Evolutionary conservation across 2,329 filamentous ascomycete species (phyloP), one percentile per base, ranked within the genome.

Genomic region (Phialophora macrospora): DNA sequence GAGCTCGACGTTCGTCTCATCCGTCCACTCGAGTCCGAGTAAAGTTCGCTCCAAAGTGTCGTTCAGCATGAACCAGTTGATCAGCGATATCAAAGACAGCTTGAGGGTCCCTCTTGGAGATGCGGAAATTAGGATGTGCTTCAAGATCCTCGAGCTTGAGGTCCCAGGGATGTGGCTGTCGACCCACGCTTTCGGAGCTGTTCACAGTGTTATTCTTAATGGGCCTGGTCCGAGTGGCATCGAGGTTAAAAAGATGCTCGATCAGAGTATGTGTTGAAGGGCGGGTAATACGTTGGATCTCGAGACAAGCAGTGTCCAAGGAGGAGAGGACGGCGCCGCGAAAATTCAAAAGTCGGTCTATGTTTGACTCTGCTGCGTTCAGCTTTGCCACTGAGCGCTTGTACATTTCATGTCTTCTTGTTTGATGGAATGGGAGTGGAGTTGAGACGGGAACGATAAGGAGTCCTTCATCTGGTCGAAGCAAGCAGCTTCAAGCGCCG

Each of bases 21-120:
- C 63, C 11, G 59, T 69, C 7, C 65, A 71, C 65, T 64, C 61
- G 60, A 64, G 65, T 32, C 60, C 85, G 17, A 75, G 63, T 75
- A 51, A 81, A 81, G n/a, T 83, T 77, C 44, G 77, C 79, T 7
- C 80, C 82, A 81, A 17, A 82, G 86, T 72, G 84, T 90, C 68
- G 85, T 92, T 91, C 73, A 85, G 85, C 26, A 85, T 92, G 81
- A 79, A 83, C 30, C 82, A 82, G 12, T 79, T 92, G 61, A 78
- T 89, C 20, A 83, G 86, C 70, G 89, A 87, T 74, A 80, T 93
- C 56, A 85, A 84, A 72, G 89, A 92, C 75, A 92, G 90, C 28
- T 79, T 90, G 68, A 74, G 76, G 38, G 80, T 76, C 62, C 80
- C 83, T 0, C 82, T 85, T 51, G 80, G 81, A 0, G 78, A 76